These are phyloP conservation scores for Colletotrichum liaoningense DNA, from an alignment of 2,329 filamentous ascomycete species.

Conservation along the genomic window DNA sequence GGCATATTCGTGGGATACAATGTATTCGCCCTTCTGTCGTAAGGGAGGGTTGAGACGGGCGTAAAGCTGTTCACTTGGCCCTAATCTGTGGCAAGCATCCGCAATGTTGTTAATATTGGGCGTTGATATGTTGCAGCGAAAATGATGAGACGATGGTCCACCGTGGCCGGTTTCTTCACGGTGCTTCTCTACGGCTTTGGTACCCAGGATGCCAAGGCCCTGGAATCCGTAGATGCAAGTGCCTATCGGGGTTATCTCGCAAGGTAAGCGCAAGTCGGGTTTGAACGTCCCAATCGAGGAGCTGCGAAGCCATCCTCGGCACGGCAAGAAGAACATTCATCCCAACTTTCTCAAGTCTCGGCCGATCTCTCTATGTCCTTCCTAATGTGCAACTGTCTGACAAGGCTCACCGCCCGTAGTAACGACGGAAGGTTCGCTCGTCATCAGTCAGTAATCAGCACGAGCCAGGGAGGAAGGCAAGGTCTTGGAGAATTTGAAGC, in stretches of 20 bases:
- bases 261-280: not conserved
- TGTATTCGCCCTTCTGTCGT: not conserved
- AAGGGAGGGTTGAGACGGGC: not conserved
- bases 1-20: not conserved
- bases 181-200: not conserved
- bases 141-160: too few relatives aligned
- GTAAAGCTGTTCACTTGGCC: not conserved
- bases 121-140: not conserved
- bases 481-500: not conserved
- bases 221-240: not conserved
- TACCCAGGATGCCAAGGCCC: not conserved
- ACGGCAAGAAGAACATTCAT: slow-evolving; percentile 7
- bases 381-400: slow-evolving; percentile 20
- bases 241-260: slow-evolving; percentile 16
- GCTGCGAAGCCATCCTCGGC: slow-evolving; percentile 1
- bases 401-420: slow-evolving; percentile 8
- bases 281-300: slow-evolving; percentile 20
- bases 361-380: slow-evolving; percentile 26
- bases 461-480: not conserved
- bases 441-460: not conserved
- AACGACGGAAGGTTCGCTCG: not conserved
- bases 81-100: not conserved
- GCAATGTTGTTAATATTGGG: not conserved
- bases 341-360: not conserved
- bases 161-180: too few relatives aligned